phyloP scores from a whole-genome alignment of 495 filamentous ascomycete genomes.

The Tetracladium marchalianum region DNA sequence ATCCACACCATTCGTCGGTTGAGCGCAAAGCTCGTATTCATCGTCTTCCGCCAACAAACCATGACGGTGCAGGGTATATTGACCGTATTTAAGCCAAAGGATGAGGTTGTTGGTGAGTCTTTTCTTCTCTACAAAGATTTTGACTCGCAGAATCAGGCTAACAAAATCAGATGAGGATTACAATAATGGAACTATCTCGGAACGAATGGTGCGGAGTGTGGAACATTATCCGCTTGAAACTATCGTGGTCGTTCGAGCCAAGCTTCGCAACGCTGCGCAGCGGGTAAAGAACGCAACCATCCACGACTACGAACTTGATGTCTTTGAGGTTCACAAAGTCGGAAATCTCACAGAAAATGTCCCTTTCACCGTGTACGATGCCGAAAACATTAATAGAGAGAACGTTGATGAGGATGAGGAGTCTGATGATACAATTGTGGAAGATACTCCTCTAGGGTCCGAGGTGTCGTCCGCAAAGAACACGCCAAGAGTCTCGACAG shows the following conservation, averaged over 20 bases:
- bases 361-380: constrained; percentile 29
- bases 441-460: constrained; percentile 2
- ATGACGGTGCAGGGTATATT: constrained; percentile 81
- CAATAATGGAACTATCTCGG: constrained; percentile 13
- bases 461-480: background rate
- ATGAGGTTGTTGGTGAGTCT: constrained; percentile 20
- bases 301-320: constrained; percentile 65
- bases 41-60: constrained; percentile 39
- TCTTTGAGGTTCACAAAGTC: constrained; percentile 68
- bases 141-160: background rate
- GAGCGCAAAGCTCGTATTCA: constrained; percentile 81
- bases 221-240: constrained; percentile 70
- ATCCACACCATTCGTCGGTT: constrained; percentile 77
- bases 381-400: constrained; percentile 20
- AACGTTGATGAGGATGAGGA: constrained; percentile 16
- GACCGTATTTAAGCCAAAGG: constrained; percentile 39
- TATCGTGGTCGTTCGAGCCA: constrained; percentile 68
- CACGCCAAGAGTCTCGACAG: constrained; percentile 2
- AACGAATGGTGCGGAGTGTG: constrained; percentile 84
- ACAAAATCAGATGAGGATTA: background rate
- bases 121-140: too few relatives aligned
- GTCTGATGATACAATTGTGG: background rate
- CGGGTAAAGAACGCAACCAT: constrained; percentile 71
- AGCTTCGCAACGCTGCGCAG: constrained; percentile 64
- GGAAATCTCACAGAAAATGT: constrained; percentile 31